Conservation (phyloP, 768 basidiomycete species). For the Glaciozyma martinii region DNA sequence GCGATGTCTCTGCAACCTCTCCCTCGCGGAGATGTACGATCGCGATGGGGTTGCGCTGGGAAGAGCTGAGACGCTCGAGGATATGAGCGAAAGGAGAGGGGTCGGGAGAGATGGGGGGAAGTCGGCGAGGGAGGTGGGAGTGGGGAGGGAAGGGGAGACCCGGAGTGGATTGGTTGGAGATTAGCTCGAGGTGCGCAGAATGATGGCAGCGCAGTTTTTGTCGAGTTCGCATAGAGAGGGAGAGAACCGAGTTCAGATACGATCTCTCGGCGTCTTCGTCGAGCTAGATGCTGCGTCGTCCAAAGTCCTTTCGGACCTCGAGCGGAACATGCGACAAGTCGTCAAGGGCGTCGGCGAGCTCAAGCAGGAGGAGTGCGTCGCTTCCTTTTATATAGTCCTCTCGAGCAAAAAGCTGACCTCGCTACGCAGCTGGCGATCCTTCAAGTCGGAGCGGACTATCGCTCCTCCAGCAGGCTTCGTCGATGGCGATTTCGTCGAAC, state of each 20-base stretch:
- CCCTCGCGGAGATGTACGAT: neutral
- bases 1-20: constrained; percentile 5
- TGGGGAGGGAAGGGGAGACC: no score
- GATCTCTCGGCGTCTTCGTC: constrained; percentile 64
- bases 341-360: constrained; percentile 50
- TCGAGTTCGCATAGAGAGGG: no score
- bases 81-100: neutral
- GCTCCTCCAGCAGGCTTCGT: constrained; percentile 62
- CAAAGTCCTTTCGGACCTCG: constrained; percentile 56
- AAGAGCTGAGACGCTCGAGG: neutral
- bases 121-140: neutral
- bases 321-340: constrained; percentile 62
- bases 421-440: constrained; percentile 53
- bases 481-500: constrained; percentile 77
- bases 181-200: no score
- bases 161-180: no score
- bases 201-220: no score
- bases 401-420: no score
- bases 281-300: constrained; percentile 51
- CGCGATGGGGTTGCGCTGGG: neutral
- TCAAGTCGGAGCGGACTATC: constrained; percentile 46
- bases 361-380: constrained; percentile 54
- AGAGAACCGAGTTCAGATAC: no score
- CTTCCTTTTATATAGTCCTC: no score
- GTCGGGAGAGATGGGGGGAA: no score